A percentile compares a stretch with the other conserved stretches of the same genome.
Conservation (phyloP, 2,329 filamentous ascomycete species). For the Alternaria sp. region DNA sequence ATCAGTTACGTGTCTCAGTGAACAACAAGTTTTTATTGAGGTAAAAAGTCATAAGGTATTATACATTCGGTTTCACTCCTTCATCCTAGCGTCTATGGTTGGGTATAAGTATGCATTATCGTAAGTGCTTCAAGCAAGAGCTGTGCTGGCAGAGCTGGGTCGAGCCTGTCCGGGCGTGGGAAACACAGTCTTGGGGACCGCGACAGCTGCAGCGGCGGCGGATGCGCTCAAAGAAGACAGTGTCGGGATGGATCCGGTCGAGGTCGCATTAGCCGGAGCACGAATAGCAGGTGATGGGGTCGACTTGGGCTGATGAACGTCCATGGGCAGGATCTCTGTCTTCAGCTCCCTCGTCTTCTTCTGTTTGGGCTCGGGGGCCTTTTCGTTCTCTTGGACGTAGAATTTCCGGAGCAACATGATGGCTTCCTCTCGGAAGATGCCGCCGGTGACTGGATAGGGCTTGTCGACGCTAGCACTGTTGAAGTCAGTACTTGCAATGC, state of each 20-base stretch:
- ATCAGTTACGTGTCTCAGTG: neutral
- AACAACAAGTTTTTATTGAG: neutral
- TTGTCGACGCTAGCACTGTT: constrained; percentile 71
- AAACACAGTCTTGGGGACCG: constrained; percentile 1
- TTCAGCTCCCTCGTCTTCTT: constrained; percentile 70
- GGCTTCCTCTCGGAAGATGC: constrained; percentile 88
- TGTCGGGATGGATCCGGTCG: constrained; percentile 7
- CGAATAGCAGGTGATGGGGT: constrained; percentile 27
- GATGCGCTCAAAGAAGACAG: constrained; percentile 8
- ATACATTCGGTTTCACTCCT: constrained; percentile 1
- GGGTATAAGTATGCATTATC: constrained; percentile 5
- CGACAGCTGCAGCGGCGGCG: neutral
- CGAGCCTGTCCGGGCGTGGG: neutral
- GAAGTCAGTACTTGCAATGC: constrained; percentile 18
- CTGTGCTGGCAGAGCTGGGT: constrained; percentile 2
- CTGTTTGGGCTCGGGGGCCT: constrained; percentile 70
- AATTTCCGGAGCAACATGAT: constrained; percentile 92
- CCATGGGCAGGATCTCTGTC: constrained; percentile 61
- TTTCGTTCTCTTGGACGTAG: constrained; percentile 97
- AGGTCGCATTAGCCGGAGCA: neutral
- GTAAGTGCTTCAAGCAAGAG: constrained; percentile 1
- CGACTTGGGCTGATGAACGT: constrained; percentile 47
- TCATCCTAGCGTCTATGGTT: neutral
- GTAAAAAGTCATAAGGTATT: constrained; percentile 3
- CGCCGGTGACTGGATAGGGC: constrained; percentile 82